A percentile compares a stretch with the other conserved stretches of the same genome.
phyloP scores from a whole-genome alignment of 108 stramenopile species.

The Chaetoceros muelleri region DNA sequence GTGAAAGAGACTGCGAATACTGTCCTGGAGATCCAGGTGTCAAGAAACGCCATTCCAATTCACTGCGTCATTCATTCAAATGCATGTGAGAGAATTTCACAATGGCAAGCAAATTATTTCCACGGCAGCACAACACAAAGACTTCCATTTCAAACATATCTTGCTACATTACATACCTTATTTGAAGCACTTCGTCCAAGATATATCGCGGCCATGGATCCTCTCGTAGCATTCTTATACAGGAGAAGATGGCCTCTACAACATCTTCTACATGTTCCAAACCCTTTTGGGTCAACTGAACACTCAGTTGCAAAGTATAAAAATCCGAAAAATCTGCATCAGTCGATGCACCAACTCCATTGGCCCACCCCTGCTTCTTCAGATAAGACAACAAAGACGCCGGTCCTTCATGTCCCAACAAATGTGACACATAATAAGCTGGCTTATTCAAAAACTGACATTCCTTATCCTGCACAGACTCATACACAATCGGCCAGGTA shows the following conservation, averaged over 20 bases:
- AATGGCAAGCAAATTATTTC: not conserved
- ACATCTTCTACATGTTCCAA: conserved; percentile 53
- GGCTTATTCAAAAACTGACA: conserved; percentile 43
- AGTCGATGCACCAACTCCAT: conserved; percentile 41
- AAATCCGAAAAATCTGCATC: conserved; percentile 63
- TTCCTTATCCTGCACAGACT: conserved; percentile 33
- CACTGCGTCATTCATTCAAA: conserved; percentile 29
- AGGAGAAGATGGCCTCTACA: conserved; percentile 58
- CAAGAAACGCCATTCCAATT: conserved; percentile 66
- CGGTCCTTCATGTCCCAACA: conserved; percentile 84
- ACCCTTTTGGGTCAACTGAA: conserved; percentile 68
- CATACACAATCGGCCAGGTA: conserved; percentile 65
- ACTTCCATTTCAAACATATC: not conserved
- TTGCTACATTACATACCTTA: conserved; percentile 13
- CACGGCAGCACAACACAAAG: not conserved
- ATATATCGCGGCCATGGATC: conserved; percentile 48
- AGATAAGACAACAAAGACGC: conserved; percentile 74
- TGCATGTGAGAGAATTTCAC: not conserved
- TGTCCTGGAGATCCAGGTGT: conserved; percentile 40
- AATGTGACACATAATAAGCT: conserved; percentile 54
- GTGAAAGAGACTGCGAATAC: conserved; percentile 56
- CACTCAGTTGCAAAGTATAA: conserved; percentile 64
- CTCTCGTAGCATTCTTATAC: conserved; percentile 52
- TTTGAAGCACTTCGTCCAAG: conserved; percentile 63
- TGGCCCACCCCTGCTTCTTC: conserved; percentile 71